Conservation (phyloP, 192 early-diverging fungal species). For the Coemansia erecta region DNA sequence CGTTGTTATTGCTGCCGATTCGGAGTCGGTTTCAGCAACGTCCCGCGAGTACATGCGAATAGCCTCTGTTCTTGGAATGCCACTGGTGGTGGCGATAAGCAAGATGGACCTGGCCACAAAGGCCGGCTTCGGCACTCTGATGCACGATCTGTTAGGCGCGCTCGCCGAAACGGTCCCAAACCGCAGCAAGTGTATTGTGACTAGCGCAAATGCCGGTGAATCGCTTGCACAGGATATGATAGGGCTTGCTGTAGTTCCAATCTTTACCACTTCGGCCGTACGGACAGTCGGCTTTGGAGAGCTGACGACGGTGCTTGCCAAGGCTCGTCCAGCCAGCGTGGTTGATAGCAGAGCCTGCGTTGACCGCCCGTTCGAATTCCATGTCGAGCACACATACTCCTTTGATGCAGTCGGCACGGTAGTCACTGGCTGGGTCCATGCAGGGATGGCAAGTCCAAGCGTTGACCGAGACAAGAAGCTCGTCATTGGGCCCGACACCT, state of each 20-base stretch:
- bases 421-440: slow-evolving; percentile 60
- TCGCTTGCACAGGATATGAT: slow-evolving; percentile 44
- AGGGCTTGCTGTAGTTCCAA: slow-evolving; percentile 65
- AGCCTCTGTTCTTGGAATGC: slow-evolving; percentile 75
- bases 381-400: slow-evolving; percentile 79
- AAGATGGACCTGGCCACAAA: slow-evolving; percentile 75
- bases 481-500: slow-evolving; percentile 63
- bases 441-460: slow-evolving; percentile 34
- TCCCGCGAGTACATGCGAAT: slow-evolving; percentile 78
- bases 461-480: slow-evolving; percentile 18
- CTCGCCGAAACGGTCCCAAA: slow-evolving; percentile 33
- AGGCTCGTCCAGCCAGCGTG: slow-evolving; percentile 48
- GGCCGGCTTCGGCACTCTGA: slow-evolving; percentile 55
- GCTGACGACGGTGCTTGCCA: slow-evolving; percentile 70
- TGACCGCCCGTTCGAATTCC: slow-evolving; percentile 61
- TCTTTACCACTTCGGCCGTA: slow-evolving; percentile 83
- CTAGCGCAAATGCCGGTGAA: slow-evolving; percentile 8
- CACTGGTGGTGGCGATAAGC: slow-evolving; percentile 81
- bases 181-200: slow-evolving; percentile 43
- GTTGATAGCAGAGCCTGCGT: slow-evolving; percentile 17
- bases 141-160: slow-evolving; percentile 51
- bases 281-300: slow-evolving; percentile 66
- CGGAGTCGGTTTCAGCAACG: slow-evolving; percentile 62
- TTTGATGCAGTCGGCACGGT: slow-evolving; percentile 62
- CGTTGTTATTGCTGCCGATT: slow-evolving; percentile 71